Evolutionary conservation across 2,329 filamentous ascomycete genomes (phyloP).

Genomic region (Leptographium procerum): DNA sequence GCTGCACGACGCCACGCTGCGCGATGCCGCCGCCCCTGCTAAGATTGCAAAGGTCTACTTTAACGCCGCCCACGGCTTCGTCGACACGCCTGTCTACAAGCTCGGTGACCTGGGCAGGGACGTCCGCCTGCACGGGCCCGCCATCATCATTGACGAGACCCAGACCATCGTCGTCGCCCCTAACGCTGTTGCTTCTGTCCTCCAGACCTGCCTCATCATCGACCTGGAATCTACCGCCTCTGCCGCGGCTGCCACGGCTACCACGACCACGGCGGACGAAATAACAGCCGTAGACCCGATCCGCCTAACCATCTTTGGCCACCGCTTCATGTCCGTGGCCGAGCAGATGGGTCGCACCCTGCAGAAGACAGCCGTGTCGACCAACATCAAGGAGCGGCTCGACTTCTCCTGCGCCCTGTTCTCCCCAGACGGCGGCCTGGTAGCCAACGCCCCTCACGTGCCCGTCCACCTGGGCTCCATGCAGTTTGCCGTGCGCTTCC

Average conservation of each 20-base stretch:
- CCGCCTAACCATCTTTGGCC: slow-evolving; percentile 60
- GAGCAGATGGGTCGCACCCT: slow-evolving; percentile 58
- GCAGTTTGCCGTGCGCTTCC: slow-evolving; percentile 70
- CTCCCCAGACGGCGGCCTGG: slow-evolving; percentile 60
- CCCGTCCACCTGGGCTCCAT: slow-evolving; percentile 72
- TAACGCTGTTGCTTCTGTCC: slow-evolving; percentile 47
- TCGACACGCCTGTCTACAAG: slow-evolving; percentile 36
- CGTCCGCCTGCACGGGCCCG: no score
- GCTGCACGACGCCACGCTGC: slow-evolving; percentile 18
- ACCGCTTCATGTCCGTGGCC: slow-evolving; percentile 64
- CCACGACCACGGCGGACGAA: slow-evolving; percentile 16
- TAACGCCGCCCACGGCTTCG: background rate
- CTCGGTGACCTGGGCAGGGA: no score
- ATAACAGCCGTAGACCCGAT: slow-evolving; percentile 47
- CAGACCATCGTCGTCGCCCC: slow-evolving; percentile 63
- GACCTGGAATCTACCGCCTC: slow-evolving; percentile 32
- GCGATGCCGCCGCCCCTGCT: background rate
- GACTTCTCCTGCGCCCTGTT: slow-evolving; percentile 78
- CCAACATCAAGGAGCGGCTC: slow-evolving; percentile 71
- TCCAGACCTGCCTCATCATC: slow-evolving; percentile 61
- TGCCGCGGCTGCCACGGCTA: background rate
- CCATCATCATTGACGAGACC: slow-evolving; percentile 54
- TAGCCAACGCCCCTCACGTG: slow-evolving; percentile 69
- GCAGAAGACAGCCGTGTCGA: slow-evolving; percentile 71
- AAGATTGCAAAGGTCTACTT: background rate